Evolutionary conservation across 495 filamentous ascomycete species (phyloP), one percentile per base, ranked within the genome.

Genomic region (Neurospora tetraspora): DNA sequence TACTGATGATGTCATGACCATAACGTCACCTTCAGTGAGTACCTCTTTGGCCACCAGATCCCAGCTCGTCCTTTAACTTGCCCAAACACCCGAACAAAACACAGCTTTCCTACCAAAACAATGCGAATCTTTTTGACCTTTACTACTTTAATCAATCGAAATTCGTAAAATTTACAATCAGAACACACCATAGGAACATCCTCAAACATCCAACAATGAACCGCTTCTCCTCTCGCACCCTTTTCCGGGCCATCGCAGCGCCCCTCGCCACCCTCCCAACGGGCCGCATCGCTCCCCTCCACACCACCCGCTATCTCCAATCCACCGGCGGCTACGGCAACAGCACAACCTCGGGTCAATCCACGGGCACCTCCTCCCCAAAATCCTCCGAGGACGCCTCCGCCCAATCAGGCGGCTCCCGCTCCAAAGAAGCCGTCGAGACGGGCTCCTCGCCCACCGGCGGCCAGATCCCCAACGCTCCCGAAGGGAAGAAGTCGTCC

Each of bases 321-420:
- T 31, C 14, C 42, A 36, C 69, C 65, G 47, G 61, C 61, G 73
- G 38, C 40, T 34, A 31, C 31, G 38, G 68, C n/a, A 36, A 70
- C 47, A 72, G 65, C 10, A 68, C 71, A 0, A 74, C 75, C 2
- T 53, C 75, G n/a, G 75, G 75, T 39, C 79, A 82, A 37, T 75
- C 84, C 39, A 82, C 80, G 68, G 82, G 83, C 69, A 71, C 72
- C 2, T 76, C 75, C 1, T 43, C 75, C 14, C 77, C 78, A 31
- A 80, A 82, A 42, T 69, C 78, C 3, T 77, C 83, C 71, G 84
- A 86, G 59, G 74, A 79, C 8, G 76, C 84, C 40, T 82, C 80
- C 42, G 82, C 84, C 69, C 75, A 82, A 59, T 82, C 81, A 12
- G 84, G 84, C 69, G 83, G 82, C 5, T 81, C 85, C 2, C 77